Evolutionary conservation across 331 rosid genomes (phyloP).

Genomic region (Arachis monticola): DNA sequence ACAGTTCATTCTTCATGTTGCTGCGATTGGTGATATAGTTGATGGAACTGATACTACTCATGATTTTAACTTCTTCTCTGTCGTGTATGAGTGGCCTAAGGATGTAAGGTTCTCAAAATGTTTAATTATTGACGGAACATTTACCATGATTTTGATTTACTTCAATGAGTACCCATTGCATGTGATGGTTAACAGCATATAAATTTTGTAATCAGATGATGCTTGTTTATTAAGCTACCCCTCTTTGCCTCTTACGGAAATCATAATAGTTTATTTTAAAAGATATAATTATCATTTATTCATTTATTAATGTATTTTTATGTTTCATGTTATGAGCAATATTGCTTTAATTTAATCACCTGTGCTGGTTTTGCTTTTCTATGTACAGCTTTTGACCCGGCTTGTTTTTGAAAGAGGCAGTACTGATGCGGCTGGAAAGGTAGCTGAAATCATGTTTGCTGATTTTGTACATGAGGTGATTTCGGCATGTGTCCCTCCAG

Average conservation of each 20-base stretch:
- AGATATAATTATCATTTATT: too few species aligned
- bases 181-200: neutral
- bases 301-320: neutral
- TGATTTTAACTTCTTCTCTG: conserved; percentile 94
- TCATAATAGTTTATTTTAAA: too few species aligned
- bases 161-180: conserved; percentile 28
- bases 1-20: conserved; percentile 92
- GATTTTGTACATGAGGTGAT: conserved; percentile 98
- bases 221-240: conserved; percentile 22
- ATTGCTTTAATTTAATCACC: conserved; percentile 28
- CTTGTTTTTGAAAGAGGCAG: conserved; percentile 97
- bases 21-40: conserved; percentile 97
- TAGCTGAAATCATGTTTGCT: conserved; percentile 93
- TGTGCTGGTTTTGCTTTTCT: conserved; percentile 35
- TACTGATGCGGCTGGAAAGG: conserved; percentile 97
- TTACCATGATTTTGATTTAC: conserved; percentile 18
- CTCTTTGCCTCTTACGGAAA: conserved; percentile 9
- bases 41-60: conserved; percentile 98
- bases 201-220: conserved; percentile 25
- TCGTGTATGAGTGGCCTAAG: conserved; percentile 95
- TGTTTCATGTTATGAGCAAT: conserved; percentile 24
- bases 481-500: conserved; percentile 98
- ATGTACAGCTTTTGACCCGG: conserved; percentile 87
- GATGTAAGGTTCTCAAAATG: conserved; percentile 76
- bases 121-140: conserved; percentile 38